phyloP scores from a whole-genome alignment of 1,139 yeast species.

The Scheffersomyces stambukii region DNA sequence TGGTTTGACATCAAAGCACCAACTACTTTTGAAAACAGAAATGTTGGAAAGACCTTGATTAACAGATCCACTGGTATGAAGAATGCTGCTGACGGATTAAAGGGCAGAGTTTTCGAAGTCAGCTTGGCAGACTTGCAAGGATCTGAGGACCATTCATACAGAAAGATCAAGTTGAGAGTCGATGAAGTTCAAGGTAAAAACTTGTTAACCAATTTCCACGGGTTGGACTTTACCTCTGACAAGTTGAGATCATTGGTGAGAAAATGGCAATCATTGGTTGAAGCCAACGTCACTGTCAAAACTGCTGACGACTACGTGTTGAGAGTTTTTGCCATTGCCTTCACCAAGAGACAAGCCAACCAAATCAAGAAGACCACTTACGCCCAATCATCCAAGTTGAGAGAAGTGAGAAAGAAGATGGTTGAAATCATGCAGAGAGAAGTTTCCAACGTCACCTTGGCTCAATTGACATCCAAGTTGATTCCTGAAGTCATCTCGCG shows the following conservation, averaged over 20 bases:
- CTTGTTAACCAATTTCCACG: slow-evolving; percentile 53
- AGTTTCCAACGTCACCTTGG: slow-evolving; percentile 47
- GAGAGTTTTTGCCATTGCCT: slow-evolving; percentile 49
- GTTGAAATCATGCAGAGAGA: slow-evolving; percentile 51
- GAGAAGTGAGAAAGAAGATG: slow-evolving; percentile 51
- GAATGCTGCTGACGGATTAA: slow-evolving; percentile 50
- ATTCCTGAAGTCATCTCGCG: slow-evolving; percentile 52
- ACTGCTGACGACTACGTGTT: slow-evolving; percentile 49
- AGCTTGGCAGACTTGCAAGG: slow-evolving; percentile 50
- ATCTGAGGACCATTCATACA: slow-evolving; percentile 50
- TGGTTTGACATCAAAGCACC: slow-evolving; percentile 54
- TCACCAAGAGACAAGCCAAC: slow-evolving; percentile 52
- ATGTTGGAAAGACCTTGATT: slow-evolving; percentile 50
- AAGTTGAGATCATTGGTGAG: slow-evolving; percentile 50
- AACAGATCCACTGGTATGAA: slow-evolving; percentile 51
- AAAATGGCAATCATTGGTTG: slow-evolving; percentile 53
- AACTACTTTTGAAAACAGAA: slow-evolving; percentile 48
- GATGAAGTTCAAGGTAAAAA: slow-evolving; percentile 54
- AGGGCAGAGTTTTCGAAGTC: slow-evolving; percentile 50
- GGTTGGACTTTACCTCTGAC: slow-evolving; percentile 48
- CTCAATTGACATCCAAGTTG: slow-evolving; percentile 49
- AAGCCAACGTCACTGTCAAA: slow-evolving; percentile 50
- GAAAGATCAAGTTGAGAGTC: slow-evolving; percentile 51
- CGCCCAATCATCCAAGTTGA: slow-evolving; percentile 49
- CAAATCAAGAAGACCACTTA: slow-evolving; percentile 49